Evolutionary conservation across 2,329 filamentous ascomycete species (phyloP).

Genomic region (Leptographium lundbergii): DNA sequence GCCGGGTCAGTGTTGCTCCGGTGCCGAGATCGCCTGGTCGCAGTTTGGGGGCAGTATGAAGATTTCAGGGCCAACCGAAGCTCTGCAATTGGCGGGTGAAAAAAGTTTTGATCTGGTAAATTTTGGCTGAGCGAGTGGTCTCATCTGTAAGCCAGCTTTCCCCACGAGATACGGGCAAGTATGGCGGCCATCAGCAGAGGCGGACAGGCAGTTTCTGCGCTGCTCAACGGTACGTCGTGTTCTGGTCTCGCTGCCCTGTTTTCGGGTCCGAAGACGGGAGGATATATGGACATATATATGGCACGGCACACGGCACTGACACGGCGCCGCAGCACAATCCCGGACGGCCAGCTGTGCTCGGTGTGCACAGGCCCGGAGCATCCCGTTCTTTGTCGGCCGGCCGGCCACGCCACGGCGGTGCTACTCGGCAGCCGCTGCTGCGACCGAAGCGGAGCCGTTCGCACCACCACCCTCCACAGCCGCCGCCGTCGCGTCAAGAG

Average conservation of each 20-base stretch:
- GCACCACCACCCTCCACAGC: conserved; percentile 18
- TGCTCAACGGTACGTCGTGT: conserved; percentile 31
- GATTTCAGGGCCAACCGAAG: background rate
- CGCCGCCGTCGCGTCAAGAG: conserved; percentile 15
- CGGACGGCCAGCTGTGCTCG: conserved; percentile 16
- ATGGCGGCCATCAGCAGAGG: conserved; percentile 49
- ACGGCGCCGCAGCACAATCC: conserved; percentile 3
- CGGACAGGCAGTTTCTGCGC: conserved; percentile 32
- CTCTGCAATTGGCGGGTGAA: background rate
- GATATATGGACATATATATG: background rate
- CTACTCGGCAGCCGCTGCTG: conserved; percentile 21
- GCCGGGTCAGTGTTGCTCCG: conserved; percentile 6
- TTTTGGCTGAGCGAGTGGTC: background rate
- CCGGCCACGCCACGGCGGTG: conserved; percentile 11
- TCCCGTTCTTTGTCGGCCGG: background rate
- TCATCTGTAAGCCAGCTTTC: background rate
- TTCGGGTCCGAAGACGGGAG: background rate
- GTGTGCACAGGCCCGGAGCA: conserved; percentile 17
- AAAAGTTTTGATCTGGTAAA: background rate
- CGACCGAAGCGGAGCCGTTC: conserved; percentile 15
- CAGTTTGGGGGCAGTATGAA: background rate
- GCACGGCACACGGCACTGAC: background rate
- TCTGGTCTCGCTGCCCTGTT: background rate
- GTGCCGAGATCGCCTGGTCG: background rate
- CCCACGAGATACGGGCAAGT: background rate